A percentile compares a stretch with the other conserved stretches of the same genome.
Conservation (phyloP, 192 early-diverging fungal genomes). For the Pilobolus umbonatus region DNA sequence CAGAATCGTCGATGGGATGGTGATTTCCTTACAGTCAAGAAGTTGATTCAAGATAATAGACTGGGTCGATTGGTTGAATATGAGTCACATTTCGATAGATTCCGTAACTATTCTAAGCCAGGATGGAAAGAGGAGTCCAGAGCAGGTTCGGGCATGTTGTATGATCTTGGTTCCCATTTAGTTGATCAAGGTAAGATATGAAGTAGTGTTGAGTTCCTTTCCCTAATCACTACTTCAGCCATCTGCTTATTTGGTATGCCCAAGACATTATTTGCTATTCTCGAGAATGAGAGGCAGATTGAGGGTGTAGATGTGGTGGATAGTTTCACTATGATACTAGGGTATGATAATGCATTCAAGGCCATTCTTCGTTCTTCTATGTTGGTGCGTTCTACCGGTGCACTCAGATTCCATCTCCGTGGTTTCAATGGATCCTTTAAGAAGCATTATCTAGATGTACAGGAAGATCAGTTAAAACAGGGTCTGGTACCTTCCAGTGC, state of each 20-base stretch:
- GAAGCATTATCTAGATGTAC: conserved; percentile 65
- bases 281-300: conserved; percentile 65
- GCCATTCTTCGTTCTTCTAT: conserved; percentile 61
- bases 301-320: conserved; percentile 46
- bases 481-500: conserved; percentile 48
- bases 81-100: conserved; percentile 72
- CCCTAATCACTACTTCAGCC: conserved; percentile 35
- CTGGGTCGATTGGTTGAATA: conserved; percentile 68
- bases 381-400: conserved; percentile 56
- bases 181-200: conserved; percentile 54
- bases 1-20: conserved; percentile 82
- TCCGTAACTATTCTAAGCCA: conserved; percentile 61
- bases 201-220: background rate
- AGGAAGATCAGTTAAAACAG: conserved; percentile 67
- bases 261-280: conserved; percentile 49
- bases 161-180: conserved; percentile 64
- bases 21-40: conserved; percentile 71
- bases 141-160: conserved; percentile 66
- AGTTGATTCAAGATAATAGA: conserved; percentile 45
- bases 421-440: conserved; percentile 66
- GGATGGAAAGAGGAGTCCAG: conserved; percentile 64
- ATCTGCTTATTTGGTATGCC: conserved; percentile 65
- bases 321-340: conserved; percentile 61
- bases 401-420: conserved; percentile 58
- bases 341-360: conserved; percentile 55